A percentile compares a stretch with the other conserved stretches of the same genome.
These are phyloP conservation scores for Achaetomium macrosporum DNA, from an alignment of 2,329 filamentous ascomycete species.

Conservation along the genomic window DNA sequence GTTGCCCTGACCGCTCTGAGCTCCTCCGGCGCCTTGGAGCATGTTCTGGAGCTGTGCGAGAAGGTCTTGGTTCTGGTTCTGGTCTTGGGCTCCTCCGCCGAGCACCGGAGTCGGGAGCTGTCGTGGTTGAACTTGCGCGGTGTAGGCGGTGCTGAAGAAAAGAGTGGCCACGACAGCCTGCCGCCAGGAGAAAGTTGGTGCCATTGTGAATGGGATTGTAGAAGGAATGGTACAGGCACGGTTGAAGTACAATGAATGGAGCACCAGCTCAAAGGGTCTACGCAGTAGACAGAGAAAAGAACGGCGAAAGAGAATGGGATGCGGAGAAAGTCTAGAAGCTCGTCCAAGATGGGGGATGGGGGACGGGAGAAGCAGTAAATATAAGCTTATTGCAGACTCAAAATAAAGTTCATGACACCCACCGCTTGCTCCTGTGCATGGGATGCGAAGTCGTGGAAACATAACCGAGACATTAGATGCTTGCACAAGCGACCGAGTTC, in stretches of 20 bases:
- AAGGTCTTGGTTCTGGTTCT: background rate
- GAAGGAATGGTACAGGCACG: background rate
- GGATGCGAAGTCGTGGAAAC: constrained; percentile 3
- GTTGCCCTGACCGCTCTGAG: background rate
- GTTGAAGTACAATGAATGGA: background rate
- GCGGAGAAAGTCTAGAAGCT: background rate
- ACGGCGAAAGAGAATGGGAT: background rate
- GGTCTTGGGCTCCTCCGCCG: background rate
- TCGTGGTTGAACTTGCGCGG: background rate
- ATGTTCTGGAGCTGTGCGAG: constrained; percentile 1
- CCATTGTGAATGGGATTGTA: constrained; percentile 4
- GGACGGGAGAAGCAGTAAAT: background rate
- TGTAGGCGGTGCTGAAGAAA: constrained; percentile 8
- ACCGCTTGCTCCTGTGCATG: background rate
- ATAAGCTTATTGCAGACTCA: background rate
- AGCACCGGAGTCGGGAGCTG: constrained; percentile 1
- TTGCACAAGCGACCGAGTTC: background rate
- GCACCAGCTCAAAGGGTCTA: constrained; percentile 11
- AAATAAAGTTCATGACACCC: background rate
- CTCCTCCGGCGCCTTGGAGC: background rate
- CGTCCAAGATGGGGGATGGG: background rate
- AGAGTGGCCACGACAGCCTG: constrained; percentile 19
- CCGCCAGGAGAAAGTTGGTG: constrained; percentile 18
- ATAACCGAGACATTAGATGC: constrained; percentile 1
- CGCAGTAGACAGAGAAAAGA: constrained; percentile 14